phyloP scores from a whole-genome alignment of 2,329 filamentous ascomycete genomes.

The Acrodontium crateriforme region DNA sequence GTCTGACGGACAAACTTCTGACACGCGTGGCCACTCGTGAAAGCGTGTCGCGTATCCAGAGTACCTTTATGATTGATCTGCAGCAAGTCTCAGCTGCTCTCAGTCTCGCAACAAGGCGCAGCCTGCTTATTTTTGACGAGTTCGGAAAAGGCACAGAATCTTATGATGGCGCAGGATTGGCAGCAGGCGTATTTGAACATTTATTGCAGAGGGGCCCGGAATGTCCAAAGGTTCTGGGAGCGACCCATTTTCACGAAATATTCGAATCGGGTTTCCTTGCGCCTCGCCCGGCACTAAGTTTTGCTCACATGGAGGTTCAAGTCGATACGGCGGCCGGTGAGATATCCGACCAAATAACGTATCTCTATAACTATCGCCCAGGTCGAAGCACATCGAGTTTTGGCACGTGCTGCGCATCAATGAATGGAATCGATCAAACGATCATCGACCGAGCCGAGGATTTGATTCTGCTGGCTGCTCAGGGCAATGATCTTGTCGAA shows the following conservation, averaged over 20 bases:
- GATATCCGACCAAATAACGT: conserved; percentile 40
- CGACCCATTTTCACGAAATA: conserved; percentile 59
- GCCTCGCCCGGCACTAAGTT: conserved; percentile 36
- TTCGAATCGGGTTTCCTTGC: conserved; percentile 50
- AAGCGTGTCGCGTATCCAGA: conserved; percentile 49
- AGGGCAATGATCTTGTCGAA: conserved; percentile 62
- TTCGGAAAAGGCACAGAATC: conserved; percentile 62
- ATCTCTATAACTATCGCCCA: conserved; percentile 22
- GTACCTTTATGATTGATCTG: conserved; percentile 67
- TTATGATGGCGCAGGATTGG: conserved; percentile 50
- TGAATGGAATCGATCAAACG: conserved; percentile 65
- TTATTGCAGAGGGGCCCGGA: conserved; percentile 35
- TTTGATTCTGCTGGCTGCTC: conserved; percentile 52
- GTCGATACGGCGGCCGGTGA: conserved; percentile 40
- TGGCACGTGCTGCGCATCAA: conserved; percentile 67
- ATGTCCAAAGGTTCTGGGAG: conserved; percentile 45
- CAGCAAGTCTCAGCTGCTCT: conserved; percentile 72
- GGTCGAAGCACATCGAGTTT: conserved; percentile 72
- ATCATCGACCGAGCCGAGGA: conserved; percentile 66
- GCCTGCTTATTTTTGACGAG: conserved; percentile 81
- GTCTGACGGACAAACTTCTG: conserved; percentile 83
- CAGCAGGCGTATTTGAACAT: conserved; percentile 47
- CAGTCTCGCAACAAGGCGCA: conserved; percentile 59
- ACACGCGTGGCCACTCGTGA: conserved; percentile 69
- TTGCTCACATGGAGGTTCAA: conserved; percentile 60